phyloP scores from a whole-genome alignment of 768 basidiomycete genomes.

The Multifurca ochricompacta region DNA sequence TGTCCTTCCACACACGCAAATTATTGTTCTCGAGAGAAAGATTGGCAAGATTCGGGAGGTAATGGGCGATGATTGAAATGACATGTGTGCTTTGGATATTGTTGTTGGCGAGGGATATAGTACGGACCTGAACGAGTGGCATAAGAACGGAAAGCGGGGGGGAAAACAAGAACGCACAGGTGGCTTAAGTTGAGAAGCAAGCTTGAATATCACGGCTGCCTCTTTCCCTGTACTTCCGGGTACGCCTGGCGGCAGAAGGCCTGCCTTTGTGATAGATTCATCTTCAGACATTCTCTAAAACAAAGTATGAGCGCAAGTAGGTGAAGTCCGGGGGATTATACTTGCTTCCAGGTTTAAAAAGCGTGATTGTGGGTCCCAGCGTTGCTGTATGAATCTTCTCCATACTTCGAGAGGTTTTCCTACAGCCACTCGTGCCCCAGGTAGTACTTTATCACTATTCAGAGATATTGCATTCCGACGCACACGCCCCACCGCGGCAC shows the following conservation, averaged over 20 bases:
- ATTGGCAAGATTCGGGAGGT: slow-evolving; percentile 72
- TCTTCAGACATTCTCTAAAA: slow-evolving; percentile 73
- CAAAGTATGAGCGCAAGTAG: slow-evolving; percentile 13
- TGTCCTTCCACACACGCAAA: slow-evolving; percentile 59
- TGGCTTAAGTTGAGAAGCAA: slow-evolving; percentile 72
- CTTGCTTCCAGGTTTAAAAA: slow-evolving; percentile 82
- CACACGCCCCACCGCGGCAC: slow-evolving; percentile 51
- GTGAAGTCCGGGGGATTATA: slow-evolving; percentile 5
- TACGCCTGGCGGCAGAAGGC: slow-evolving; percentile 62
- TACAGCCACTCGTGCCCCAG: slow-evolving; percentile 22
- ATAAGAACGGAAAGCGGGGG: not conserved
- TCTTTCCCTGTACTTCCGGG: slow-evolving; percentile 55
- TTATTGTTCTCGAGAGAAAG: slow-evolving; percentile 76
- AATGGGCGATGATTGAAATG: slow-evolving; percentile 56
- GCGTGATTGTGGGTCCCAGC: slow-evolving; percentile 61
- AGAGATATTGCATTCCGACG: slow-evolving; percentile 51
- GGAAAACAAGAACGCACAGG: slow-evolving; percentile 37
- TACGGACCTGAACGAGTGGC: slow-evolving; percentile 46
- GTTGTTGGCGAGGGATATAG: slow-evolving; percentile 79
- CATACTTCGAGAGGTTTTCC: slow-evolving; percentile 55
- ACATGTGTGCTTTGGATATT: slow-evolving; percentile 53
- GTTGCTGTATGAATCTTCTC: slow-evolving; percentile 63
- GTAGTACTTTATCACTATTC: slow-evolving; percentile 11
- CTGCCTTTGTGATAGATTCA: slow-evolving; percentile 62
- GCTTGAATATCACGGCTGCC: slow-evolving; percentile 81